Evolutionary conservation across 139 green algal genomes (phyloP).

Genomic region (Chlorella sorokiniana): DNA sequence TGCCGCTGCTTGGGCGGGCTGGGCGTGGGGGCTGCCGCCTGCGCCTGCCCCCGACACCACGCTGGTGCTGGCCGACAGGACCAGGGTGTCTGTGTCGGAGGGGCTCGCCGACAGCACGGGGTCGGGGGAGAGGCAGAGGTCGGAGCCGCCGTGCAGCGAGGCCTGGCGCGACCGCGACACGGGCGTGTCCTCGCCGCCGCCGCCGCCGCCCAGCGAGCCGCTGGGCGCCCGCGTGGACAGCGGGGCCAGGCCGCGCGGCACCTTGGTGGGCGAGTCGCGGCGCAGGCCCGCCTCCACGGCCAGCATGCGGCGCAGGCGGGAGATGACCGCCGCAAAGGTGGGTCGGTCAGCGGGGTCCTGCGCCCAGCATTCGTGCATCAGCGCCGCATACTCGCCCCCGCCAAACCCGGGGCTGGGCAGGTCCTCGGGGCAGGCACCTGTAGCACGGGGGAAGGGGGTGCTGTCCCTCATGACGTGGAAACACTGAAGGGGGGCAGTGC

Average conservation of each 20-base stretch:
- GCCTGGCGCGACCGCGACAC: neutral
- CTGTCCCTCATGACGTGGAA: no score
- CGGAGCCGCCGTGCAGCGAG: constrained; percentile 1
- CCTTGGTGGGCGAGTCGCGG: constrained; percentile 18
- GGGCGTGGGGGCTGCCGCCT: neutral
- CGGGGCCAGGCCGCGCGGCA: neutral
- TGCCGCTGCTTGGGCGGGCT: neutral
- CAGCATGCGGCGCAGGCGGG: constrained; percentile 44
- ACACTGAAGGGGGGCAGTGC: no score
- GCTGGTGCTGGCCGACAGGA: neutral
- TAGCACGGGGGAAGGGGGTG: neutral
- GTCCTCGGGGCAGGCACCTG: constrained; percentile 20
- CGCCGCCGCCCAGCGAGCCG: neutral
- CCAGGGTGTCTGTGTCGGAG: neutral
- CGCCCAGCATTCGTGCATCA: constrained; percentile 38
- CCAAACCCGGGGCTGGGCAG: constrained; percentile 16
- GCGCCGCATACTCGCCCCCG: constrained; percentile 16
- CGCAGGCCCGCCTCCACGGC: constrained; percentile 1
- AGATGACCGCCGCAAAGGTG: constrained; percentile 57
- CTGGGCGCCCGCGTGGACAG: neutral
- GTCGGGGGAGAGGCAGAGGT: constrained; percentile 2
- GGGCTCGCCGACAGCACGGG: neutral
- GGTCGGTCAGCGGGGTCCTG: constrained; percentile 65
- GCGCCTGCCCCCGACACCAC: neutral
- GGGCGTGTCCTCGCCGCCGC: neutral